Percentiles rank a stretch among this genome's conserved stretches.
Conservation (phyloP, 495 filamentous ascomycete species). For the Hyaloscypha finlandica region DNA sequence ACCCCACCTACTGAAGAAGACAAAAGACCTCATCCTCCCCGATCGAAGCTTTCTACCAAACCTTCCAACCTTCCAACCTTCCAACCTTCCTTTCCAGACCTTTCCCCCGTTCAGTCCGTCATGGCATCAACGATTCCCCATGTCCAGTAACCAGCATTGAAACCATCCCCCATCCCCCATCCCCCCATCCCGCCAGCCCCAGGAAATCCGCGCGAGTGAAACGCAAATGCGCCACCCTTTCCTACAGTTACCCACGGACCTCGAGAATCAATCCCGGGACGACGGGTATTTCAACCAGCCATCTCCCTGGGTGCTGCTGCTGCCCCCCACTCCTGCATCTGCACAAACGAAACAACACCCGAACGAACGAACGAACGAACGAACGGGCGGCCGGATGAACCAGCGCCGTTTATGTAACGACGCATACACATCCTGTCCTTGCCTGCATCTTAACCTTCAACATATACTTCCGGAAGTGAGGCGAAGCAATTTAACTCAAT, state of each 20-base stretch:
- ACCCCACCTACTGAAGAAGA: too few relatives aligned
- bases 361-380: too few relatives aligned
- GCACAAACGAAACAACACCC: too few relatives aligned
- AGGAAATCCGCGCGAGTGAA: background rate
- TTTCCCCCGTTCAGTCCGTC: background rate
- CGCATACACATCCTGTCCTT: background rate
- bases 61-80: background rate
- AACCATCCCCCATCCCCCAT: too few relatives aligned
- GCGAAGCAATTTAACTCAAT: too few relatives aligned
- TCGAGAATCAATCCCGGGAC: background rate
- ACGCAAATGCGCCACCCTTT: background rate
- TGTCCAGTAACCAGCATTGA: background rate
- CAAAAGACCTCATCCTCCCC: background rate
- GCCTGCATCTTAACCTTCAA: too few relatives aligned
- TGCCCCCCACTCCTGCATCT: too few relatives aligned
- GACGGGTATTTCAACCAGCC: background rate
- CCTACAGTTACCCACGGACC: background rate
- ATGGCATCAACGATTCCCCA: background rate
- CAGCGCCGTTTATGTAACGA: background rate
- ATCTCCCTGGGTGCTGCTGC: too few relatives aligned
- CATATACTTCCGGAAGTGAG: too few relatives aligned
- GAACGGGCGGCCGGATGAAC: too few relatives aligned
- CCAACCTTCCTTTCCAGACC: background rate
- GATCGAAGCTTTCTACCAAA: background rate
- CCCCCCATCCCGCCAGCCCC: background rate